phyloP scores from a whole-genome alignment of 1,139 yeast species.

The Eremothecium gossypii region DNA sequence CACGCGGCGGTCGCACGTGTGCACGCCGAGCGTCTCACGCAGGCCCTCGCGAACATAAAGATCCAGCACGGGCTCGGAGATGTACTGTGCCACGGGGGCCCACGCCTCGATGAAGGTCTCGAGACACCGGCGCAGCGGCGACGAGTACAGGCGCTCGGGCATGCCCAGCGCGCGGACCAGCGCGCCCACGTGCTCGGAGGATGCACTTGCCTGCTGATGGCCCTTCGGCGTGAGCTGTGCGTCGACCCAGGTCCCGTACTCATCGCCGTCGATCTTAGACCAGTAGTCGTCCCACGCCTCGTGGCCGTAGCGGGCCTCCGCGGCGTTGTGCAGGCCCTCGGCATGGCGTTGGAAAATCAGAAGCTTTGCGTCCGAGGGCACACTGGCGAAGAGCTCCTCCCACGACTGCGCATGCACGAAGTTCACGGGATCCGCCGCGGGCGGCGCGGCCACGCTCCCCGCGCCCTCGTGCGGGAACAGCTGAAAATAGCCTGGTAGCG shows the following conservation, averaged over 20 bases:
- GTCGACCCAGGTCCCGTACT: constrained; percentile 23
- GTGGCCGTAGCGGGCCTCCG: constrained; percentile 47
- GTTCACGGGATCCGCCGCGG: constrained; percentile 31
- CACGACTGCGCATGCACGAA: constrained; percentile 35
- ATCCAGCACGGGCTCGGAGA: constrained; percentile 4
- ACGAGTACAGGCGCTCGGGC: constrained; percentile 48
- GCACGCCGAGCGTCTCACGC: constrained; percentile 60
- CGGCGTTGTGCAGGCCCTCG: constrained; percentile 66
- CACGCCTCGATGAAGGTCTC: constrained; percentile 53
- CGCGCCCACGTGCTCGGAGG: constrained; percentile 37
- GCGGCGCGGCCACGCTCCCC: constrained; percentile 20
- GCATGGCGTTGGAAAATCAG: constrained; percentile 67
- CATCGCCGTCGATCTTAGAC: constrained; percentile 38
- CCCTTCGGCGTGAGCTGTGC: constrained; percentile 48
- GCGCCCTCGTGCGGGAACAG: constrained; percentile 10
- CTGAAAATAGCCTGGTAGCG: constrained; percentile 22
- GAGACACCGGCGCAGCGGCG: constrained; percentile 58
- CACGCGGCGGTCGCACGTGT: constrained; percentile 55
- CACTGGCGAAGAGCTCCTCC: constrained; percentile 31
- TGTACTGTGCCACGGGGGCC: constrained; percentile 33
- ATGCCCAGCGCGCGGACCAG: constrained; percentile 36
- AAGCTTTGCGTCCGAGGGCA: constrained; percentile 32
- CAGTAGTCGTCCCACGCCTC: constrained; percentile 52
- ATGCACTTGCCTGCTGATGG: constrained; percentile 40
- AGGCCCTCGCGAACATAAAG: constrained; percentile 40